Percentiles rank a stretch among this genome's conserved stretches.
phyloP scores from a whole-genome alignment of 352 stramenopile genomes.

The Phytopythium boreale region DNA sequence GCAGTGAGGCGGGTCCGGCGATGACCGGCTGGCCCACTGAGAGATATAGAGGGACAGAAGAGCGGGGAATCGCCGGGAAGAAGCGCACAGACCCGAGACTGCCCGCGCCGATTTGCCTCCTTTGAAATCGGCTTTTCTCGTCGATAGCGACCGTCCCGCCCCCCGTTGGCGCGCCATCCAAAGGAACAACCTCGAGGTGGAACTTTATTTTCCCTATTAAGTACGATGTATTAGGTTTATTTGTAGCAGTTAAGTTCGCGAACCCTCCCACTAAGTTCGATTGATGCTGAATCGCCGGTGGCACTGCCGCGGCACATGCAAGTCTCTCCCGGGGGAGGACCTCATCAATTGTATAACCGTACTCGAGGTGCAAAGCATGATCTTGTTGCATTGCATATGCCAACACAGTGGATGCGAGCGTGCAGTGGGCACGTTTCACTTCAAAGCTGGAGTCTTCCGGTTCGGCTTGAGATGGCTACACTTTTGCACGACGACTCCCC shows the following conservation, averaged over 20 bases:
- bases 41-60: background rate
- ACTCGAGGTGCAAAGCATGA: too few relatives aligned
- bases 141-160: conserved; percentile 2
- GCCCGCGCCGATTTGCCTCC: background rate
- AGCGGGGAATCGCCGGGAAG: background rate
- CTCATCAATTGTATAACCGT: too few relatives aligned
- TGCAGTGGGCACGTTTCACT: too few relatives aligned
- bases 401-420: too few relatives aligned
- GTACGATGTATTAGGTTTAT: background rate
- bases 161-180: conserved; percentile 1
- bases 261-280: too few relatives aligned
- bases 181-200: background rate
- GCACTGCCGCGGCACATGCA: too few relatives aligned
- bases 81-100: background rate
- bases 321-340: too few relatives aligned
- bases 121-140: background rate
- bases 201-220: background rate
- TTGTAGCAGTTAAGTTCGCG: background rate
- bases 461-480: background rate
- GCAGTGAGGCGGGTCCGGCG: background rate
- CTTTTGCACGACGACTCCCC: background rate
- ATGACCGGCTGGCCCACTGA: background rate
- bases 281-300: too few relatives aligned
- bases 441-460: background rate
- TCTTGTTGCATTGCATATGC: too few relatives aligned